A percentile compares a stretch with the other conserved stretches of the same genome.
These are phyloP conservation scores for Neocallimastix lanati DNA, from an alignment of 192 early-diverging fungal species.

Conservation along the genomic window DNA sequence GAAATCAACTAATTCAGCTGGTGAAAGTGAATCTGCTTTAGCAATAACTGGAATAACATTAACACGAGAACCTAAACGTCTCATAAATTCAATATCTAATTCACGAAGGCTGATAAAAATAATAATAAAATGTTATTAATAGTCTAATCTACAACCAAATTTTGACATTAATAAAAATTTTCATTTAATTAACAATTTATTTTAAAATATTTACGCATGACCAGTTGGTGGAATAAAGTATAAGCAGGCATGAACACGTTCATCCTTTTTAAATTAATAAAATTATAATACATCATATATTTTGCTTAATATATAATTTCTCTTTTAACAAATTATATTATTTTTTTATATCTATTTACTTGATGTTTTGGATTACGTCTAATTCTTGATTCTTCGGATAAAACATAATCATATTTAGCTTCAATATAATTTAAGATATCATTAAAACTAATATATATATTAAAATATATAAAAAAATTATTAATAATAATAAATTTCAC, in stretches of 20 bases:
- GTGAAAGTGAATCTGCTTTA: slow-evolving; percentile 83
- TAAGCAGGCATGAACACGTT: slow-evolving; percentile 83
- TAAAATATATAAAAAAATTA: not conserved
- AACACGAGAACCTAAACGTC: slow-evolving; percentile 68
- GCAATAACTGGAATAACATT: slow-evolving; percentile 96
- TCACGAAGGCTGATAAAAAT: slow-evolving; percentile 52
- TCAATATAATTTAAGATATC: slow-evolving; percentile 90
- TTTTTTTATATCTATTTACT: slow-evolving; percentile 14
- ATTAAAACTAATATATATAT: slow-evolving; percentile 43
- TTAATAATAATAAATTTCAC: too few species aligned
- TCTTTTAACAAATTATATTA: not conserved
- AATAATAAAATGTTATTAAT: not conserved
- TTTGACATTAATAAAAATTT: too few species aligned
- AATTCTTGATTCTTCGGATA: slow-evolving; percentile 73
- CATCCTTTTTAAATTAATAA: slow-evolving; percentile 43
- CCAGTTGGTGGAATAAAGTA: slow-evolving; percentile 98
- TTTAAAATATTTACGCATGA: slow-evolving; percentile 41
- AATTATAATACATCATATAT: too few species aligned
- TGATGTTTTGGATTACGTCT: slow-evolving; percentile 72
- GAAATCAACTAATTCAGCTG: slow-evolving; percentile 64
- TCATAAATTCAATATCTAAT: slow-evolving; percentile 70
- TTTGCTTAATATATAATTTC: too few species aligned
- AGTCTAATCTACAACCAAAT: too few species aligned
- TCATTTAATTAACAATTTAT: too few species aligned
- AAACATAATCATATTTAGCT: slow-evolving; percentile 79